Percentiles rank a stretch among this genome's conserved stretches.
Evolutionary conservation across 1,284 basidiomycete genomes (phyloP).

Genomic region (Mycosarcoma mackinlayi): DNA sequence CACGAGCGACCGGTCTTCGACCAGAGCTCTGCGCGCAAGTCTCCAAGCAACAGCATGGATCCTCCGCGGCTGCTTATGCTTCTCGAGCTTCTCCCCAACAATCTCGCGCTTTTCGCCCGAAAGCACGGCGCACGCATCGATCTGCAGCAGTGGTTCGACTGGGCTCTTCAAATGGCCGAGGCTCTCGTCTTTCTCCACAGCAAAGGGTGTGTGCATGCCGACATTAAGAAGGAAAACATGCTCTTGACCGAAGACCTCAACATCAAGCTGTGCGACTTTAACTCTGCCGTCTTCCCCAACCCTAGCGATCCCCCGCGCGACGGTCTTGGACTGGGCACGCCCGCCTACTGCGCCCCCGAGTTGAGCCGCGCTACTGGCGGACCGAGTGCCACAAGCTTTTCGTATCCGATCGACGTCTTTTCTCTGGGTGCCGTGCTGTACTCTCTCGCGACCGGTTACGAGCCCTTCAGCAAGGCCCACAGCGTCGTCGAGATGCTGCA

Average conservation of each 20-base stretch:
- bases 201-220: constrained; percentile 62
- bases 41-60: constrained; percentile 11
- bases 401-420: constrained; percentile 63
- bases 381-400: constrained; percentile 41
- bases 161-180: constrained; percentile 56
- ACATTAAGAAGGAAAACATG: constrained; percentile 67
- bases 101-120: constrained; percentile 49
- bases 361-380: constrained; percentile 52
- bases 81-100: constrained; percentile 62
- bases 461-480: constrained; percentile 58
- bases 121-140: constrained; percentile 46
- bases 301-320: constrained; percentile 57
- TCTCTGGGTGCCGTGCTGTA: constrained; percentile 64
- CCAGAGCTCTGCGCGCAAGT: not conserved
- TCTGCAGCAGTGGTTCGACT: constrained; percentile 55
- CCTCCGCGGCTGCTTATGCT: constrained; percentile 64
- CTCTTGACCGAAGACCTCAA: constrained; percentile 56
- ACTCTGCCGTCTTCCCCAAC: constrained; percentile 64
- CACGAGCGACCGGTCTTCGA: not conserved
- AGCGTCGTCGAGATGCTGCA: constrained; percentile 65
- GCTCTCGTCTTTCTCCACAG: constrained; percentile 60
- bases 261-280: constrained; percentile 66
- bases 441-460: constrained; percentile 60
- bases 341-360: constrained; percentile 65
- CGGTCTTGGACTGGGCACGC: constrained; percentile 62